Percentiles rank a stretch among this genome's conserved stretches.
phyloP scores from a whole-genome alignment of 176 grass and related monocot genomes.

The Pontederia paniculata region DNA sequence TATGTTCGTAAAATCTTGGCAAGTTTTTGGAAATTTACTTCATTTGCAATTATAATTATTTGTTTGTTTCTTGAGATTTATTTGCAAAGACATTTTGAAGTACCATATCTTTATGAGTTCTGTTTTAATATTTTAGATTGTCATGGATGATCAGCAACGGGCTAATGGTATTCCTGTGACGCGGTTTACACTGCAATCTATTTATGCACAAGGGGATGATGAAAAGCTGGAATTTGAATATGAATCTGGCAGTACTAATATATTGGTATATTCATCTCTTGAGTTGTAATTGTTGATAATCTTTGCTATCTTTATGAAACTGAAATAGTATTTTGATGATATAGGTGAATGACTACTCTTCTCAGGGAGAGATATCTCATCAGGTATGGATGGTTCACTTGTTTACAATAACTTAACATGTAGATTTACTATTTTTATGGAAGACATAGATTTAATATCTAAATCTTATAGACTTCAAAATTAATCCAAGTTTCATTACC shows the following conservation, averaged over 20 bases:
- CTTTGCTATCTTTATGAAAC: not conserved
- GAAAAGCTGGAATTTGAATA: slow-evolving; percentile 98
- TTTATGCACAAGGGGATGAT: slow-evolving; percentile 91
- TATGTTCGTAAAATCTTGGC: no score
- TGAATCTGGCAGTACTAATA: slow-evolving; percentile 92
- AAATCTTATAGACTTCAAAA: no score
- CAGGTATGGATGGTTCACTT: slow-evolving; percentile 43
- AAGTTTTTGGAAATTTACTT: no score
- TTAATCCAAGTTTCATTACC: no score
- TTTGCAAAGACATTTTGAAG: not conserved
- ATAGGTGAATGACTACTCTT: slow-evolving; percentile 79
- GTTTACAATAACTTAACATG: no score
- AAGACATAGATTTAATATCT: slow-evolving; percentile 9
- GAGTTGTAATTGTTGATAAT: not conserved
- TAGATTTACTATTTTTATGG: no score
- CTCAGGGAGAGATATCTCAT: slow-evolving; percentile 71
- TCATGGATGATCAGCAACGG: slow-evolving; percentile 94
- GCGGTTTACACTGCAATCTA: slow-evolving; percentile 81
- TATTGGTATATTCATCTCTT: slow-evolving; percentile 35
- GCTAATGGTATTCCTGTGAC: slow-evolving; percentile 88
- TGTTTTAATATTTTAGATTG: slow-evolving; percentile 43
- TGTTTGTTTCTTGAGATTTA: no score
- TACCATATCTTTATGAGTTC: not conserved
- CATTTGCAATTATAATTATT: no score
- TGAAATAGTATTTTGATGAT: slow-evolving; percentile 12